These are phyloP conservation scores for Neobulgaria alba DNA, from an alignment of 2,329 filamentous ascomycete species.

Conservation along the genomic window DNA sequence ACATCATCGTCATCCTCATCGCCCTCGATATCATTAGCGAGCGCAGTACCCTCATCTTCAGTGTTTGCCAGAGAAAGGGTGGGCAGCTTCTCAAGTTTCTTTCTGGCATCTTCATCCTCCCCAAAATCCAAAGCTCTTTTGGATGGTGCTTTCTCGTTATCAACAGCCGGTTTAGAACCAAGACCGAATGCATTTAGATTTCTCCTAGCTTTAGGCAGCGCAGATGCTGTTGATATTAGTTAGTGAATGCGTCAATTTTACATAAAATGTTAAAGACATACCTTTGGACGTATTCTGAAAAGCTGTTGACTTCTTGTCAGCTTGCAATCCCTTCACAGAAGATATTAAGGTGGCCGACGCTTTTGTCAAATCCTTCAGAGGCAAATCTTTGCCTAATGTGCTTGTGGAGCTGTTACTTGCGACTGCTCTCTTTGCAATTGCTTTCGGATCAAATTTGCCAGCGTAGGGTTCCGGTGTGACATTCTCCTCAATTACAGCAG, in stretches of 20 bases:
- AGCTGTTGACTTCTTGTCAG: conserved; percentile 35
- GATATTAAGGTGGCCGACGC: conserved; percentile 34
- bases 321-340: conserved; percentile 31
- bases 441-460: conserved; percentile 82
- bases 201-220: conserved; percentile 56
- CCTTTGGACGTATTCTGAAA: conserved; percentile 33
- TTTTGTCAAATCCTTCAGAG: conserved; percentile 39
- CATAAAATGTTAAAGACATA: conserved; percentile 21
- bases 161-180: conserved; percentile 53
- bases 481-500: conserved; percentile 37
- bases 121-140: conserved; percentile 77
- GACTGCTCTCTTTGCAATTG: conserved; percentile 70
- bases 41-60: conserved; percentile 44
- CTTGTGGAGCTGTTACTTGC: conserved; percentile 46
- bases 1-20: conserved; percentile 60
- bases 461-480: conserved; percentile 54
- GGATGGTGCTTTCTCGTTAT: conserved; percentile 55
- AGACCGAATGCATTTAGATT: conserved; percentile 84
- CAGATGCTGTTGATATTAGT: conserved; percentile 31
- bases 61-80: conserved; percentile 59
- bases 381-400: conserved; percentile 46
- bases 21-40: conserved; percentile 50
- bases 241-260: conserved; percentile 8
- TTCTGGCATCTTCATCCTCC: conserved; percentile 77
- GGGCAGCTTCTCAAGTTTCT: conserved; percentile 86